Evolutionary conservation across 1,284 basidiomycete genomes (phyloP), one percentile per base, ranked within the genome.

Genomic region (Phellinidium pouzarii): DNA sequence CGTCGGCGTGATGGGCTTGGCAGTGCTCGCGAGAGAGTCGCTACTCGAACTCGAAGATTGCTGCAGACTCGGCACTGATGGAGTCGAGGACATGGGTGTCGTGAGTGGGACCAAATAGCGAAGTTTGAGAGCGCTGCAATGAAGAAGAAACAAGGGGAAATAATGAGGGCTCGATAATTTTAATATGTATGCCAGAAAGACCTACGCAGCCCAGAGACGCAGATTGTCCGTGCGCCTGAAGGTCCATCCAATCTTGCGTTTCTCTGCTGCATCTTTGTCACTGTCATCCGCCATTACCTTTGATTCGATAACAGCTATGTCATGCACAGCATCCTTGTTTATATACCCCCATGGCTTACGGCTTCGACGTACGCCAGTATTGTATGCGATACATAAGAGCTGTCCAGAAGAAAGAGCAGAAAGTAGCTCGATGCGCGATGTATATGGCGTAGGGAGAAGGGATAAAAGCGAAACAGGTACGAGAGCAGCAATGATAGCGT

Each of bases 321-420:
- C 86, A 62, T 94, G 91, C 19, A 94, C 82, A 2, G 81, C 78
- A 54, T 85, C 79, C 27, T 76, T 70, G 52, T 77, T 85, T 52
- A 94, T 87, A 66, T 86, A 94, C 0, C 91, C 92, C 91, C 91
- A 94, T 1, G 89, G 87, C 59, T 86, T 81, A 47, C 80, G 79
- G 7, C 89, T 92, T 54, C 80, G 76, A 26, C 91, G 79, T 0
- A 94, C 84, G 9, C 79, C 84, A 3, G 77, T 68, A 65, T 94
- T 94, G 69, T 91, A 93, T 1, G 87, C 84, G 2, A 76, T 66
- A 59, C 91, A 94, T 3, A 93, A 76, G 14, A 91, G 67, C 60
- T 91, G 85, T 0, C 92, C 92, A 1, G 87, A 89, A 0, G 84
- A 77, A 0, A 91, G 71, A 45, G 75, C 70, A n/a, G 70, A 63